Evolutionary conservation across 2,329 filamentous ascomycete species (phyloP).

Genomic region (Herpotrichia juniperi): DNA sequence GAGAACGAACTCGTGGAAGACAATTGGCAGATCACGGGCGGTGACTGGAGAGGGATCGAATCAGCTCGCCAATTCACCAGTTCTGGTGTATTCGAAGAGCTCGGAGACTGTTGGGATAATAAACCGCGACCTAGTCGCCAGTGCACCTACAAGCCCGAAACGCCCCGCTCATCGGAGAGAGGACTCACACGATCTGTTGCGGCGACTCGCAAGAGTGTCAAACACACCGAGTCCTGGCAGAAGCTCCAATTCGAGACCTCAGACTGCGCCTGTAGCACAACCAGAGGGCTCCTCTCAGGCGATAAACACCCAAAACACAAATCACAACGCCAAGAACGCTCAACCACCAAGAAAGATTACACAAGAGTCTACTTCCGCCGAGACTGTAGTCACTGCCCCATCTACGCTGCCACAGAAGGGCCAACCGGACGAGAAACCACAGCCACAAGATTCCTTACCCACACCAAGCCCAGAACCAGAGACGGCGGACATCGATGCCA

Average conservation of each 20-base stretch:
- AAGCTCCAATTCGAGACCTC: slow-evolving; percentile 22
- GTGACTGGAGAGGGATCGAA: slow-evolving; percentile 31
- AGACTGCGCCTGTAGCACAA: slow-evolving; percentile 24
- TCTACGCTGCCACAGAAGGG: slow-evolving; percentile 1
- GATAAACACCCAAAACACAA: slow-evolving; percentile 6
- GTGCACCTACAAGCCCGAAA: slow-evolving; percentile 26
- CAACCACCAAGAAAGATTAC: not conserved
- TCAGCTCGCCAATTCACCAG: slow-evolving; percentile 30
- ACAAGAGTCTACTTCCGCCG: slow-evolving; percentile 4
- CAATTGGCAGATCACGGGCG: slow-evolving; percentile 33
- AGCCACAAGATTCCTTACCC: slow-evolving; percentile 8
- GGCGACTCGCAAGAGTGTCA: slow-evolving; percentile 52
- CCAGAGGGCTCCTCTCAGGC: slow-evolving; percentile 20
- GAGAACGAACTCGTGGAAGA: slow-evolving; percentile 37
- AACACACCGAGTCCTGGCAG: slow-evolving; percentile 54
- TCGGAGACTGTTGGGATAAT: slow-evolving; percentile 39
- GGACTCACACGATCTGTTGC: slow-evolving; percentile 54
- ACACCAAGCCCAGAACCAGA: slow-evolving; percentile 9
- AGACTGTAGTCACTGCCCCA: slow-evolving; percentile 7
- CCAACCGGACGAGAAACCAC: slow-evolving; percentile 13
- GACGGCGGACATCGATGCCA: slow-evolving; percentile 26
- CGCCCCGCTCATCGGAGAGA: slow-evolving; percentile 42
- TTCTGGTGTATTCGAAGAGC: slow-evolving; percentile 41
- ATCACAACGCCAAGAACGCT: not conserved
- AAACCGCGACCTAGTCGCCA: slow-evolving; percentile 32